Percentiles rank a stretch among this genome's conserved stretches.
phyloP scores from a whole-genome alignment of 768 basidiomycete genomes.

The Leucosporidium yakuticum region DNA sequence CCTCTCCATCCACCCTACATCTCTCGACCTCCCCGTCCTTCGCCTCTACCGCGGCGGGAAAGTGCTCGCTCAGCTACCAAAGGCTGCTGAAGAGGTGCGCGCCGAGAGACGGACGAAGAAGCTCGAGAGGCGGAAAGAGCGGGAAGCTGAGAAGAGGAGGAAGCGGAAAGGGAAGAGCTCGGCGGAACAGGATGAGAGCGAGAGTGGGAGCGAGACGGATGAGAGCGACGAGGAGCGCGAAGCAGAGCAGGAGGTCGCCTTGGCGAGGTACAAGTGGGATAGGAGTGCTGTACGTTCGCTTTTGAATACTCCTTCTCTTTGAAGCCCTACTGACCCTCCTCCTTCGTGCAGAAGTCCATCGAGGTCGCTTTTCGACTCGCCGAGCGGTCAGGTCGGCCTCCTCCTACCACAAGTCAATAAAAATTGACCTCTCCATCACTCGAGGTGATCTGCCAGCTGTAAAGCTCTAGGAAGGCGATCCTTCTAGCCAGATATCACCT shows the following conservation, averaged over 20 bases:
- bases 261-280: constrained; percentile 25
- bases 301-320: neutral
- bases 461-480: too few relatives aligned
- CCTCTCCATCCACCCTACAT: constrained; percentile 20
- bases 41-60: constrained; percentile 20
- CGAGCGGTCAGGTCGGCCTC: too few relatives aligned
- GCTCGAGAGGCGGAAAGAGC: neutral
- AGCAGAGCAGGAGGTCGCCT: constrained; percentile 6
- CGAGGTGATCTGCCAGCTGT: too few relatives aligned
- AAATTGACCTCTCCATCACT: too few relatives aligned
- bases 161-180: neutral
- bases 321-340: too few relatives aligned
- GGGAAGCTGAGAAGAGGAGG: neutral
- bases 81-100: constrained; percentile 1
- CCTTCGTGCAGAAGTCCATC: too few relatives aligned
- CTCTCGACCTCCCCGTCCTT: constrained; percentile 21
- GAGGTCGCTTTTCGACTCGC: too few relatives aligned
- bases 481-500: too few relatives aligned
- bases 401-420: too few relatives aligned
- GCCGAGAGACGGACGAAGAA: neutral
- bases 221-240: constrained; percentile 30
- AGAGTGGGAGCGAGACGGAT: neutral
- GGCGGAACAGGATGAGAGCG: neutral
- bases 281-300: constrained; percentile 3
- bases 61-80: constrained; percentile 6